Conservation (phyloP, 176 grass and related monocot species). For the Oryza nivara region DNA sequence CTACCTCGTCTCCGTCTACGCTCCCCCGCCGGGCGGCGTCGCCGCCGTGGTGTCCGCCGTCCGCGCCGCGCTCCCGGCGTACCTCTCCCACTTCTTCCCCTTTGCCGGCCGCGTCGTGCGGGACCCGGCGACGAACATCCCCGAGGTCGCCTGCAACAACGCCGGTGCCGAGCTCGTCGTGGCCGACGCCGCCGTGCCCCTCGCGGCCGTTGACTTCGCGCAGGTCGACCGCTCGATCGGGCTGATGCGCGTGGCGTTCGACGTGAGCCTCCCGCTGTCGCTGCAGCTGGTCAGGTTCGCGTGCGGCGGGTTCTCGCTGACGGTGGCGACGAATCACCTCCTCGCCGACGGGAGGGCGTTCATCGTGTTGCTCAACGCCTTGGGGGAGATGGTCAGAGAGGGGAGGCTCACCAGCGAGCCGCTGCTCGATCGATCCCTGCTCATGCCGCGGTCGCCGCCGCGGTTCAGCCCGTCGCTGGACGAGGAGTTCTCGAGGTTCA, state of each 20-base stretch:
- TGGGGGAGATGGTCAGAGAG: conserved; percentile 46
- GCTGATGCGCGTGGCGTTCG: conserved; percentile 56
- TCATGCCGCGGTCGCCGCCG: conserved; percentile 48
- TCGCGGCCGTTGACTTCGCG: conserved; percentile 56
- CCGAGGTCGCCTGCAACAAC: conserved; percentile 55
- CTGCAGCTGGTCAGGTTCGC: conserved; percentile 74
- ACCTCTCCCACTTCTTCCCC: conserved; percentile 62
- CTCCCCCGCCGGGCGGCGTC: conserved; percentile 17
- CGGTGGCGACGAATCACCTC: conserved; percentile 62
- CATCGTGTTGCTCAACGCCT: conserved; percentile 24
- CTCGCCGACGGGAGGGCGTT: conserved; percentile 67
- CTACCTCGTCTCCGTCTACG: conserved; percentile 50
- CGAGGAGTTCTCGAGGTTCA: conserved; percentile 55
- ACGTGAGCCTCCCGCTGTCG: conserved; percentile 46
- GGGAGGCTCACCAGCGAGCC: conserved; percentile 43
- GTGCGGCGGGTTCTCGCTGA: conserved; percentile 66
- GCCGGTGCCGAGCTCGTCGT: conserved; percentile 79
- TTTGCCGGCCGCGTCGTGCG: conserved; percentile 55
- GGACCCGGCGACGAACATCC: conserved; percentile 27
- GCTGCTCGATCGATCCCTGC: conserved; percentile 52
- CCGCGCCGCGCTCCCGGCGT: conserved; percentile 38
- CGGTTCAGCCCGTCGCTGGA: conserved; percentile 48
- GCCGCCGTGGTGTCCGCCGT: conserved; percentile 35
- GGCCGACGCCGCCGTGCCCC: conserved; percentile 45
- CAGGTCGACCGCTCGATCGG: conserved; percentile 47